Base-by-base conservation (phyloP, 805 yeast species). In the Peterozyma toletana region DNA sequence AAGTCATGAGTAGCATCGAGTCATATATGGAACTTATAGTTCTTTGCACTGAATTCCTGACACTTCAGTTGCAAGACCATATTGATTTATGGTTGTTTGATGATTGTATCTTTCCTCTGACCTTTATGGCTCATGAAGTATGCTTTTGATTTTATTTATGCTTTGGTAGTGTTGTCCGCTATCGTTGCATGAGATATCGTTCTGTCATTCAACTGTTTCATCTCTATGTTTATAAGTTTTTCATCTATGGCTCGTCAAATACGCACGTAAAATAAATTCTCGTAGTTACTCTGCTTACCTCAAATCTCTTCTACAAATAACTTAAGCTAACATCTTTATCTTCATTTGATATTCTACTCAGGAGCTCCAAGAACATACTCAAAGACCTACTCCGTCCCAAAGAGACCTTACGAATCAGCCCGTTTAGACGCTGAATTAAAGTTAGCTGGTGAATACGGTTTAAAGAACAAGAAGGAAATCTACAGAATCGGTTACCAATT, bases 301-400 rank as follows among this genome's bases (percentile, higher is more conserved):
- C 13, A 16, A 27, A 34, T 14, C 13, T 21, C 13, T 18, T 39
- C 33, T 35, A 36, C 42, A 44, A 35, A 38, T 45, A 15, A 29
- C 9, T 16, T 34, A n/a, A 18, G 30, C 42, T 39, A 38, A 38
- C 44, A 36, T 29, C 5, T 11, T 37, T 39, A 38, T 11, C 42
- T 5, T 13, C 9, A 13, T 5, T 31, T 31, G 4, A 5, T 31
- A 31, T 31, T 14, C 34, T 11, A 7, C 37, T 40, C 56, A 86
- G 95, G 95, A 80, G 96, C 96, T 64, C 98, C 99, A 79, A 86
- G 96, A 81, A 88, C 96, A 70, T 85, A 91, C 86, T 91, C 99
- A 64, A 93, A 93, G 89, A 93, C 99, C 68, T 93, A 87, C 88
- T 77, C 96, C 68, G 96, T 91, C 70, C 99, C 99, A 80, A 89